Evolutionary conservation across 495 filamentous ascomycete species (phyloP).

Genomic region (Hypoxylon cercidicola): DNA sequence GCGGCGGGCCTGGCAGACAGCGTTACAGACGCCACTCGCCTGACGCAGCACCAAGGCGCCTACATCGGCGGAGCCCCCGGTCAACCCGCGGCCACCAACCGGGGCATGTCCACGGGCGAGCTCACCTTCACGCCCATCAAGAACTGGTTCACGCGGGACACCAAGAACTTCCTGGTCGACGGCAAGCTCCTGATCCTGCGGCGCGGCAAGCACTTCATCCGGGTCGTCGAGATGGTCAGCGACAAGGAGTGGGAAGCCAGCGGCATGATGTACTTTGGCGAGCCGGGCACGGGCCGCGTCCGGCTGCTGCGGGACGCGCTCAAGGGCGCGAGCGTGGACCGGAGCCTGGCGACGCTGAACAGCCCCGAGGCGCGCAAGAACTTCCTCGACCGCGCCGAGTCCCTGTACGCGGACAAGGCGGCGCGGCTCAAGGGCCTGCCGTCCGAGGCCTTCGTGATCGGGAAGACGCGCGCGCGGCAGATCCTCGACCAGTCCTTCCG

Average conservation of each 20-base stretch:
- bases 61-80: slow-evolving; percentile 73
- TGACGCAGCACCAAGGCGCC: slow-evolving; percentile 66
- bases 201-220: slow-evolving; percentile 82
- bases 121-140: slow-evolving; percentile 72
- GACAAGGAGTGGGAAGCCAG: slow-evolving; percentile 71
- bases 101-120: slow-evolving; percentile 63
- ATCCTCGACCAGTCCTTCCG: not conserved
- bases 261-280: slow-evolving; percentile 57
- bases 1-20: slow-evolving; percentile 75
- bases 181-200: slow-evolving; percentile 73
- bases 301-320: slow-evolving; percentile 46
- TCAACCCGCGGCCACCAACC: slow-evolving; percentile 41
- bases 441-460: not conserved
- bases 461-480: slow-evolving; percentile 4
- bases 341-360: not conserved
- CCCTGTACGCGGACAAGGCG: slow-evolving; percentile 44
- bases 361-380: slow-evolving; percentile 22
- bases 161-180: slow-evolving; percentile 70
- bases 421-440: not conserved
- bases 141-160: slow-evolving; percentile 66
- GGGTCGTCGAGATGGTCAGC: slow-evolving; percentile 74
- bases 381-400: slow-evolving; percentile 15
- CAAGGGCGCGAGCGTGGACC: slow-evolving; percentile 19
- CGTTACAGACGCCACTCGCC: slow-evolving; percentile 71
- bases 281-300: slow-evolving; percentile 50